Conservation (phyloP, 305 asterid genomes). For the Ajuga reptans region DNA sequence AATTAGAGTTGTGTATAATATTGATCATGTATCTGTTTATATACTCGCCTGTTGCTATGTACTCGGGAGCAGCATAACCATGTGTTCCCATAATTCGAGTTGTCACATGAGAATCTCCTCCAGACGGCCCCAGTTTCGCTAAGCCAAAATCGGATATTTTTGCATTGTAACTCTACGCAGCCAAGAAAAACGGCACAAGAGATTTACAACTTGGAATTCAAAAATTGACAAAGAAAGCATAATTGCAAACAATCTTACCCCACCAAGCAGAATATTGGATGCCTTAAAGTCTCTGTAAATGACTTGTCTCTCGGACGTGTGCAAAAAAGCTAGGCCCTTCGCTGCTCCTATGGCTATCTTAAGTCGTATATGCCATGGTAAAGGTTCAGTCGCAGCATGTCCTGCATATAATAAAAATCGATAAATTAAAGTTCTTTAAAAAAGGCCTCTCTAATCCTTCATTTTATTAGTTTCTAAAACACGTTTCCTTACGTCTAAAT, state of each 20-base stretch:
- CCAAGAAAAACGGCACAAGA: slow-evolving; percentile 12
- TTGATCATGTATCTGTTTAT: too few relatives aligned
- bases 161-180: slow-evolving; percentile 62
- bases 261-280: slow-evolving; percentile 82
- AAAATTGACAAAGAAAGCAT: not conserved
- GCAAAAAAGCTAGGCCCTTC: slow-evolving; percentile 71
- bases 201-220: not conserved
- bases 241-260: slow-evolving; percentile 34
- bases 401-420: slow-evolving; percentile 31
- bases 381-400: slow-evolving; percentile 44
- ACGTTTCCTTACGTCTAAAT: slow-evolving; percentile 20
- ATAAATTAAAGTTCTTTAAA: too few relatives aligned
- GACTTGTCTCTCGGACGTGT: slow-evolving; percentile 55
- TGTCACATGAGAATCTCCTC: slow-evolving; percentile 63
- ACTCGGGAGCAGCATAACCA: slow-evolving; percentile 95
- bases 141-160: slow-evolving; percentile 86
- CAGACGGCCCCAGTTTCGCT: slow-evolving; percentile 78
- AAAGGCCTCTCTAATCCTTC: not conserved
- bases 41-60: slow-evolving; percentile 65
- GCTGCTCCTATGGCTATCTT: slow-evolving; percentile 82
- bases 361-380: slow-evolving; percentile 69
- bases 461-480: slow-evolving; percentile 10
- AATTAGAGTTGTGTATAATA: too few relatives aligned
- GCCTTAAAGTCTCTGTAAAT: slow-evolving; percentile 89
- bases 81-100: slow-evolving; percentile 82